Evolutionary conservation across 495 filamentous ascomycete species (phyloP), one percentile per base, ranked within the genome.

Genomic region (Neurospora sp.): DNA sequence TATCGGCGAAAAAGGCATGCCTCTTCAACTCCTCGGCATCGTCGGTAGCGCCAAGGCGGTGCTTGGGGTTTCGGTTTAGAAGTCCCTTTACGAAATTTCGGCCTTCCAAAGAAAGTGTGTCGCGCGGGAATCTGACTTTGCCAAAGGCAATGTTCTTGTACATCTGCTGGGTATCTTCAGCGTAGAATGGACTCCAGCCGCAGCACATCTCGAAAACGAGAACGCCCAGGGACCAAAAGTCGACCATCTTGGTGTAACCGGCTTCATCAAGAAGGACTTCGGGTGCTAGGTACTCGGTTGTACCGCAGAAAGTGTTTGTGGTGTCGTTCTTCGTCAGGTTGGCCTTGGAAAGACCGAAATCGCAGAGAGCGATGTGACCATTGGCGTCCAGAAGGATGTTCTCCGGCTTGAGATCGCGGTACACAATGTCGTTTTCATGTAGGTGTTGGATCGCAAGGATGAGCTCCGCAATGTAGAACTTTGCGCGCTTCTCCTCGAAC

Each of bases 101-200:
- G 47, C 96, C 96, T 81, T 99, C 96, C 22, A 92, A 90, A 74
- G 93, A 97, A 39, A 99, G 85, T 0, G 96, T 96, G 79, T 99
- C 96, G 71, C 94, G 89, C 18, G 96, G 96, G 83, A 99, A 99
- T 73, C 95, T 88, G 41, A 99, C 96, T 78, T 99, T 99, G 77
- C 96, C 96, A 79, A 98, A 98, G 0, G 95, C 96, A 73, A 99
- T 99, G 83, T 99, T 99, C 85, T 98, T 99, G 83, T 99, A 99
- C 96, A 99, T 99, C 80, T 99, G 96, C 81, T 99, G 96, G 3
- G 95, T 98, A 76, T 99, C 96, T 74, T 99, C 96, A 72, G 96
- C 96, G 78, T 98, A 99, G 83, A 99, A 99, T 0, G 96, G 96
- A 77, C 93, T 97, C 96, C 96, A 99, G 3, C 96, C 96, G 78